Base-by-base conservation (phyloP, 441 rosid genomes). In the Theobroma grandiflorum region DNA sequence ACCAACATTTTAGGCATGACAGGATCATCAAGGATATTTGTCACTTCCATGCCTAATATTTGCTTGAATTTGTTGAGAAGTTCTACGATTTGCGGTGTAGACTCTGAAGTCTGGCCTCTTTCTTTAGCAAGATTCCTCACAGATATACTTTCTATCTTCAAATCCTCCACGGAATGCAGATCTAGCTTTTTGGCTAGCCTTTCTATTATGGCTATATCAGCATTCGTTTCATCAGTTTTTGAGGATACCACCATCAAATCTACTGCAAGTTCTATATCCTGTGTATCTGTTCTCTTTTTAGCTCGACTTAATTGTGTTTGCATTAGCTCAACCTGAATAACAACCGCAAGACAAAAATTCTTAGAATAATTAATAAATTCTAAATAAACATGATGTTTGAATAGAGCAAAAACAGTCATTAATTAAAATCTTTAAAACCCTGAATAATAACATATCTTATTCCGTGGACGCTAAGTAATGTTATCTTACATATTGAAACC, bases 201-300 rank as follows among this genome's bases (percentile, higher is more conserved):
- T 78, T 92, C 91, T 4, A 94, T 77, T 4, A 95, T 88, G 4
- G 93, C 95, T 31, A 75, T 87, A 68, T 95, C 98, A 31, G 93
- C 88, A 66, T 89, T 89, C 8, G 91, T 76, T 63, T 87, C 91
- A 64, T 94, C 94, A 18, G 86, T 81, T 82, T 86, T 83, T 0
- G 99, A 90, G 73, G 89, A 89, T 1, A 89, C 90, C 8, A 90
- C 95, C 95, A 95, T 95, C 85, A 91, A 84, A 83, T 95, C 98
- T 88, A 93, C 92, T 18, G 93, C 95, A 6, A 93, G 86, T 81
- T 95, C 99, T 59, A 92, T 92, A 82, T 95, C 98, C 67, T 91
- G 98, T 8, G 98, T 90, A 72, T 92, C 97, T 15, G 90, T 89
- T 65, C 98, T 84, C 82, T 87, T 86, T 81, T 83, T 90, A 3